Conservation (phyloP, 129 eudicot species). For the Chrysanthemum seticuspe region DNA sequence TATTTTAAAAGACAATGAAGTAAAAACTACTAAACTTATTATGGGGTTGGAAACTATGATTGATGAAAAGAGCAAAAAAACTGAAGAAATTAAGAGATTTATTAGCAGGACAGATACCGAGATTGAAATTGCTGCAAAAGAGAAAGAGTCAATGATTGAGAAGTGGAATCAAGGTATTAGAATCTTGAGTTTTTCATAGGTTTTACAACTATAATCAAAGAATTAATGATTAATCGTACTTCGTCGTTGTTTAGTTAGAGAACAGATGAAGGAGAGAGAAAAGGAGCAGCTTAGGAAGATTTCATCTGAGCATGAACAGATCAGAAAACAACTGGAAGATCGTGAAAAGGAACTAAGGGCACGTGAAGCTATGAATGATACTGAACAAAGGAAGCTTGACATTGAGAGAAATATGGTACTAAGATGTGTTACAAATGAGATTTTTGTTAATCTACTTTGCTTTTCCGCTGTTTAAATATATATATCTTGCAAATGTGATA, state of each 20-base stretch:
- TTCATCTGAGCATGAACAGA: slow-evolving; percentile 40
- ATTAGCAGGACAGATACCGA: slow-evolving; percentile 45
- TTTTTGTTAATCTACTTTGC: background rate
- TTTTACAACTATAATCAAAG: background rate
- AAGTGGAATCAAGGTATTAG: slow-evolving; percentile 41
- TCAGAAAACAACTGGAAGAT: slow-evolving; percentile 39
- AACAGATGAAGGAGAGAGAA: slow-evolving; percentile 39
- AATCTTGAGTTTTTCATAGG: background rate
- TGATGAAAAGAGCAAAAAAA: slow-evolving; percentile 40
- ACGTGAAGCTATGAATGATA: slow-evolving; percentile 52
- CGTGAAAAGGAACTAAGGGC: slow-evolving; percentile 41
- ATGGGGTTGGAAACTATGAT: slow-evolving; percentile 31
- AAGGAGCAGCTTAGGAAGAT: slow-evolving; percentile 35
- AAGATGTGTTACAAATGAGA: background rate
- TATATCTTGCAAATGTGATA: background rate
- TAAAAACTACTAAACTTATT: slow-evolving; percentile 37
- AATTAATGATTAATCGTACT: background rate
- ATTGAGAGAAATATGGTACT: slow-evolving; percentile 51
- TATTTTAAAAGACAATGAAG: slow-evolving; percentile 42
- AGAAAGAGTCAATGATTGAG: slow-evolving; percentile 44
- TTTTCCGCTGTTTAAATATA: background rate
- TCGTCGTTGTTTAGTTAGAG: slow-evolving; percentile 28
- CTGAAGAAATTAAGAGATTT: slow-evolving; percentile 44
- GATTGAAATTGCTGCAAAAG: slow-evolving; percentile 31
- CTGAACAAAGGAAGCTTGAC: slow-evolving; percentile 55